Conservation (phyloP, 768 basidiomycete genomes). For the Psilocybe cyanescens region DNA sequence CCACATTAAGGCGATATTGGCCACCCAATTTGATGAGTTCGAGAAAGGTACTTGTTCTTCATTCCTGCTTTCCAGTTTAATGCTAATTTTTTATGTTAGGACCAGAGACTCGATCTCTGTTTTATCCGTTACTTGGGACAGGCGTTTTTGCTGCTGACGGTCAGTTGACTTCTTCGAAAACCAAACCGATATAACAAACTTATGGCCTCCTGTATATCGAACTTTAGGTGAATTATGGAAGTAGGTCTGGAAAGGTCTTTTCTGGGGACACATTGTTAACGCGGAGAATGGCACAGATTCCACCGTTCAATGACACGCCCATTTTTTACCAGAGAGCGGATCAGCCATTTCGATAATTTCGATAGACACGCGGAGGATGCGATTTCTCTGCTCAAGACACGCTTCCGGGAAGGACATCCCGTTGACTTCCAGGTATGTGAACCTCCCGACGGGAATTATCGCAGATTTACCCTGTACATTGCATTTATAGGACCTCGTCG, state of each 20-base stretch:
- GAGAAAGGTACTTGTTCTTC: not conserved
- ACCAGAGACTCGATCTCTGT: slow-evolving; percentile 3
- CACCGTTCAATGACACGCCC: slow-evolving; percentile 71
- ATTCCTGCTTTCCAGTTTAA: not conserved
- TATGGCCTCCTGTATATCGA: not conserved
- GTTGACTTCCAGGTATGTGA: slow-evolving; percentile 56
- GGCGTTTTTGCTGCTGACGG: slow-evolving; percentile 11
- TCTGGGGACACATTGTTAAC: too few species aligned
- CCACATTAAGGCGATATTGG: slow-evolving; percentile 23
- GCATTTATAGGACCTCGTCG: slow-evolving; percentile 38
- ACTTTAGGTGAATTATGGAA: slow-evolving; percentile 61
- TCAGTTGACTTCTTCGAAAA: not conserved
- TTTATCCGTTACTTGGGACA: slow-evolving; percentile 8
- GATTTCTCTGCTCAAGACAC: slow-evolving; percentile 44
- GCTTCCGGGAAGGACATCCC: slow-evolving; percentile 48
- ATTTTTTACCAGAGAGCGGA: slow-evolving; percentile 64
- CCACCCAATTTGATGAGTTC: slow-evolving; percentile 23
- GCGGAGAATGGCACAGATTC: slow-evolving; percentile 39
- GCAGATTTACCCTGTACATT: too few species aligned
- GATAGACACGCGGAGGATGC: slow-evolving; percentile 55
- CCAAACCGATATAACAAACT: not conserved
- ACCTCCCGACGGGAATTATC: too few species aligned
- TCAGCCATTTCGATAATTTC: slow-evolving; percentile 66
- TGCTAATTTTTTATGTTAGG: not conserved
- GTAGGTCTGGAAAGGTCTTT: slow-evolving; percentile 31